phyloP scores from a whole-genome alignment of 129 eudicot genomes.

The Cynara cardunculus region DNA sequence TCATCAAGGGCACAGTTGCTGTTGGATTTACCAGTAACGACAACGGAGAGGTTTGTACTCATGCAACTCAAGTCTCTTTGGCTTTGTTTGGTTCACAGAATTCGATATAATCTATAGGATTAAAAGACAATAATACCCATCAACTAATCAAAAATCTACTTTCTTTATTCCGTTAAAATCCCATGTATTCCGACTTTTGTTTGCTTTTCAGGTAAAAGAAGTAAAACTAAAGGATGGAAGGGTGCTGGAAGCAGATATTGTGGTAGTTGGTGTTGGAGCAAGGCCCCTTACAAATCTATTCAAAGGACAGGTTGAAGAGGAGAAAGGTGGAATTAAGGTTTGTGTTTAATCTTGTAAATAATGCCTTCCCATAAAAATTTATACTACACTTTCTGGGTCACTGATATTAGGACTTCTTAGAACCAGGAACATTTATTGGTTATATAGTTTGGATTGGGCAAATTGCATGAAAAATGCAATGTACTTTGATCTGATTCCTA shows the following conservation, averaged over 20 bases:
- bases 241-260: conserved; percentile 92
- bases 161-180: background rate
- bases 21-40: conserved; percentile 63
- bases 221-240: conserved; percentile 93
- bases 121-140: background rate
- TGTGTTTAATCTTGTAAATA: conserved; percentile 8
- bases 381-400: background rate
- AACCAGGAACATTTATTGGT: background rate
- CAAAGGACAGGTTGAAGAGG: conserved; percentile 96
- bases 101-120: background rate
- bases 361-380: background rate
- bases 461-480: background rate
- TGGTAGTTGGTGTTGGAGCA: conserved; percentile 95
- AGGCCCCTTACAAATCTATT: conserved; percentile 81
- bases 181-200: background rate
- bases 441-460: background rate
- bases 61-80: background rate
- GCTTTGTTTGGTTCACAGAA: background rate
- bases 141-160: background rate
- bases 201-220: conserved; percentile 59
- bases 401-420: background rate
- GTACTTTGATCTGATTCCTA: background rate
- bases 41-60: conserved; percentile 64
- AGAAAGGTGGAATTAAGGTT: conserved; percentile 99
- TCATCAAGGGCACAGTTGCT: conserved; percentile 97